A percentile compares a stretch with the other conserved stretches of the same genome.
Evolutionary conservation across 176 grass and related monocot species (phyloP).

Genomic region (barley (Hordeum vulgare)): DNA sequence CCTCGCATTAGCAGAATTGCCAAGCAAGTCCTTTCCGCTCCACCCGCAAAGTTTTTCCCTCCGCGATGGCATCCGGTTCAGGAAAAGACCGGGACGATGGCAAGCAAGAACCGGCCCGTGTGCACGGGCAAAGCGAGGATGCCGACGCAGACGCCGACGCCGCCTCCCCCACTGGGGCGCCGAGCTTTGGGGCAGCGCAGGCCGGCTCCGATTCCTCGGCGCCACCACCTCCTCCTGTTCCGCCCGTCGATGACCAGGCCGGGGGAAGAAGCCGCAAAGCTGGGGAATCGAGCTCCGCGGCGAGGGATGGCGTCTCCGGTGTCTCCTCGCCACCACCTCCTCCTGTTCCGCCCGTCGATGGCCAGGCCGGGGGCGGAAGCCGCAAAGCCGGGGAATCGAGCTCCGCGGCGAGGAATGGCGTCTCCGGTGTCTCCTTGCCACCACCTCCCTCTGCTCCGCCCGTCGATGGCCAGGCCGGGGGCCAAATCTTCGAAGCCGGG

Average conservation of each 20-base stretch:
- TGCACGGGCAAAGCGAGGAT: neutral
- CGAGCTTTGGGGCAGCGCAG: neutral
- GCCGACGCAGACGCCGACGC: neutral
- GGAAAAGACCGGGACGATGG: neutral
- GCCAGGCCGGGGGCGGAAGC: neutral
- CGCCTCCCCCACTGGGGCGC: neutral
- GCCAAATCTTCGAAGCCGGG: neutral
- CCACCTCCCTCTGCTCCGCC: too few species aligned
- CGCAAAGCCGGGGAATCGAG: neutral
- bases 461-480: too few species aligned
- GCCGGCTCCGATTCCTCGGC: neutral
- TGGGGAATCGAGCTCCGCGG: too few species aligned
- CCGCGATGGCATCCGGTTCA: neutral
- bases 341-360: neutral
- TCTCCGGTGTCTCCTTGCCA: too few species aligned
- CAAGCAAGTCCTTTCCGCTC: neutral
- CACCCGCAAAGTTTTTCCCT: neutral
- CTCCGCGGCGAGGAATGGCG: neutral
- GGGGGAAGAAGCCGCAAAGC: too few species aligned
- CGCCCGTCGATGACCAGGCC: too few species aligned
- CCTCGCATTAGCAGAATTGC: neutral
- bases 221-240: neutral
- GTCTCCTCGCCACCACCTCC: too few species aligned
- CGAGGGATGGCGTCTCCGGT: too few species aligned
- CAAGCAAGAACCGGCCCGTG: neutral